Evolutionary conservation across 2,329 filamentous ascomycete genomes (phyloP), one percentile per base, ranked within the genome.

Genomic region (Arthrobotrys sinensis): DNA sequence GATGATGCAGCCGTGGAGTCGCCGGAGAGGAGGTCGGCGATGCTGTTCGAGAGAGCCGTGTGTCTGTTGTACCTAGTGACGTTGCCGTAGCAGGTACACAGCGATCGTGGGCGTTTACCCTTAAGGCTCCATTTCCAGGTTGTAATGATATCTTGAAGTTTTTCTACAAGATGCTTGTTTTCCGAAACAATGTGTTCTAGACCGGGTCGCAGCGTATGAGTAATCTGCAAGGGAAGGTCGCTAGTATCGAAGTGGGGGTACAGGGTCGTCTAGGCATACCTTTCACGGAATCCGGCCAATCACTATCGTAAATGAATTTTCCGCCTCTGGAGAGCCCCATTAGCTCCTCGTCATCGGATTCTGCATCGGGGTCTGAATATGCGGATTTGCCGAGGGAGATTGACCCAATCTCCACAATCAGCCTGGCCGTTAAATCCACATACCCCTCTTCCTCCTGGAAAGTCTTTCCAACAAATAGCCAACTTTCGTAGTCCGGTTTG

Each of bases 391-490:
- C 48, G 3, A 43, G 38, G 43, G 19, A 53, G 4, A 11, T 52
- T 32, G 32, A n/a, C 24, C 40, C 72, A 11, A 57, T 3, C 21
- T 77, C 73, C 10, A 77, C 19, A 1, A 71, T 38, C 21, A 77
- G 45, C 19, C 57, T 66, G 0, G 73, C 73, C 5, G 73, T 77
- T 12, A 71, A 60, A 7, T 67, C 43, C 7, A 34, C 62, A 40
- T 71, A 77, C 2, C 66, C 62, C 28, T 67, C 66, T 8, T 60
- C 60, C 8, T 66, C 21, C 12, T 28, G 21, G 16, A 77, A 77
- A 4, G 66, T 55, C 36, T 62, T 77, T 5, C 48, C 73, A 28
- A 77, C 38, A 67, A 77, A 71, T 34, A 77, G 55, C 73, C 73
- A 77, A 24, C 43, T 53, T 16, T 71, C 73, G 55, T 71, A 77